phyloP scores from a whole-genome alignment of 1,284 basidiomycete genomes.

The Malassezia japonica region DNA sequence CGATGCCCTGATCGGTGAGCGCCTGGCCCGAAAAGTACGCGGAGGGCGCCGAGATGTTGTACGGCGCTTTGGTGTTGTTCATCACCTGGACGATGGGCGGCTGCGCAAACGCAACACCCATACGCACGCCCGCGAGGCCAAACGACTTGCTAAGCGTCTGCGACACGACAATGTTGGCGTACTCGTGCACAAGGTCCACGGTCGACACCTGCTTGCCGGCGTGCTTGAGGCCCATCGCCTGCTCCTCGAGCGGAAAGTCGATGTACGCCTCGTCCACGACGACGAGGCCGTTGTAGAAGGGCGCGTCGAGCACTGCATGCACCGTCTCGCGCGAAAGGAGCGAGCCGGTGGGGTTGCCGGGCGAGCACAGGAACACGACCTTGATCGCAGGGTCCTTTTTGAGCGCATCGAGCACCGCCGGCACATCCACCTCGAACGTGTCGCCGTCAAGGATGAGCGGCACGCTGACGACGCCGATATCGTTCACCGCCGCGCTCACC shows the following conservation, averaged over 20 bases:
- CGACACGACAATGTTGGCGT: conserved; percentile 80
- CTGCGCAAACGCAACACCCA: conserved; percentile 82
- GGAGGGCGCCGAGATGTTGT: conserved; percentile 87
- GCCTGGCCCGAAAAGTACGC: conserved; percentile 74
- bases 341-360: conserved; percentile 93
- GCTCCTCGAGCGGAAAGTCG: conserved; percentile 60
- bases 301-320: conserved; percentile 65
- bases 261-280: conserved; percentile 97
- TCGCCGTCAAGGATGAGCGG: conserved; percentile 66
- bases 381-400: conserved; percentile 57
- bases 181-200: conserved; percentile 62
- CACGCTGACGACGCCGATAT: conserved; percentile 72
- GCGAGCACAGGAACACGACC: conserved; percentile 88
- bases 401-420: conserved; percentile 25
- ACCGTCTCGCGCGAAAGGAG: conserved; percentile 66
- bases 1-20: conserved; percentile 60
- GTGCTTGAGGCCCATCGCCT: conserved; percentile 26
- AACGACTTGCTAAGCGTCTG: conserved; percentile 96
- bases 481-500: conserved; percentile 91
- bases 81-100: conserved; percentile 82
- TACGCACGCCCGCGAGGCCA: conserved; percentile 82
- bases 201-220: conserved; percentile 56
- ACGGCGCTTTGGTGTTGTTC: conserved; percentile 92
- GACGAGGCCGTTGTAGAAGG: conserved; percentile 76
- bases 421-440: conserved; percentile 60